phyloP scores from a whole-genome alignment of 768 basidiomycete genomes.

The Suillus cothurnatus region DNA sequence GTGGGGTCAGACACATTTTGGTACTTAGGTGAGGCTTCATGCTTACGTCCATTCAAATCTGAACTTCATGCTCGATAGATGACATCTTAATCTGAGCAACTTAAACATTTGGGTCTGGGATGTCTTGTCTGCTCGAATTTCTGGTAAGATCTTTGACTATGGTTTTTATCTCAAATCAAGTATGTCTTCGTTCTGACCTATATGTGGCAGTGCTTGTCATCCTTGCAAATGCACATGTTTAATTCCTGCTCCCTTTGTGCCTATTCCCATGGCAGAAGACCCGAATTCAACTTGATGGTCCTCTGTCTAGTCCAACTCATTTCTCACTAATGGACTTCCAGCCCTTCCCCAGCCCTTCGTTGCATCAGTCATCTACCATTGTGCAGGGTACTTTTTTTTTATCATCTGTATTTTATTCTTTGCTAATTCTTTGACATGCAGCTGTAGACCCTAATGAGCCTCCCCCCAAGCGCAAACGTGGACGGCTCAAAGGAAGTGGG shows the following conservation, averaged over 20 bases:
- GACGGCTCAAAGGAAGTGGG: conserved; percentile 78
- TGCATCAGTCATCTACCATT: conserved; percentile 33
- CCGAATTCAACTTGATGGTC: conserved; percentile 73
- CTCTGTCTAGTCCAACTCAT: conserved; percentile 59
- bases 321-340: conserved; percentile 69
- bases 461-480: conserved; percentile 66
- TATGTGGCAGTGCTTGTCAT: too few relatives aligned
- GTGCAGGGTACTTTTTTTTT: conserved; percentile 23
- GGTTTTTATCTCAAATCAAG: too few relatives aligned
- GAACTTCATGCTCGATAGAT: too few relatives aligned
- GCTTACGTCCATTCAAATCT: too few relatives aligned
- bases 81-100: too few relatives aligned
- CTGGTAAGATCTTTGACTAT: too few relatives aligned
- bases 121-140: too few relatives aligned
- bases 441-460: conserved; percentile 30
- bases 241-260: conserved; percentile 20
- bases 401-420: conserved; percentile 2
- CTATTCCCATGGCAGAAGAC: conserved; percentile 43
- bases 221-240: conserved; percentile 66
- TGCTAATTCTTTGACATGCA: conserved; percentile 12
- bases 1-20: too few relatives aligned
- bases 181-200: too few relatives aligned
- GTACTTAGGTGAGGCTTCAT: too few relatives aligned
- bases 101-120: too few relatives aligned
- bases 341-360: conserved; percentile 45